phyloP scores from a whole-genome alignment of 2,329 filamentous ascomycete species.

The Ascochyta pisi region DNA sequence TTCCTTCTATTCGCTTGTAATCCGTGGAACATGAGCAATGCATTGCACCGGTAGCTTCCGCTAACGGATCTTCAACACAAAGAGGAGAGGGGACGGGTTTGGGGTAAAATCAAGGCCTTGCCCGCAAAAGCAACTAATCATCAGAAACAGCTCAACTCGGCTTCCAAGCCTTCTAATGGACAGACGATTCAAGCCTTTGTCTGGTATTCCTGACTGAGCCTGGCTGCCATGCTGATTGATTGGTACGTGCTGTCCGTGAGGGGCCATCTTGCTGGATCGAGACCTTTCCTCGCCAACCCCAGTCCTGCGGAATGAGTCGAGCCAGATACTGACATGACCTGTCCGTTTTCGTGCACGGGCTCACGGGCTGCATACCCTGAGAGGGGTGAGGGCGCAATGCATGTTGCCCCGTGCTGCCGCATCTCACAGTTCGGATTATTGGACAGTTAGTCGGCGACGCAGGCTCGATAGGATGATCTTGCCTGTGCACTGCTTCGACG shows the following conservation, averaged over 20 bases:
- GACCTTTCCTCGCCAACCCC: slow-evolving; percentile 32
- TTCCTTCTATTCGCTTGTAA: background rate
- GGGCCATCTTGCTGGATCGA: slow-evolving; percentile 22
- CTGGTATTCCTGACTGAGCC: background rate
- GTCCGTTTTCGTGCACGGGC: slow-evolving; percentile 10
- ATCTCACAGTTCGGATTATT: slow-evolving; percentile 13
- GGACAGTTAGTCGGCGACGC: slow-evolving; percentile 14
- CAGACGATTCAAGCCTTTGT: background rate
- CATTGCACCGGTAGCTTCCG: slow-evolving; percentile 5
- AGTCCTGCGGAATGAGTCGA: slow-evolving; percentile 17
- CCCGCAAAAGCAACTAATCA: slow-evolving; percentile 6
- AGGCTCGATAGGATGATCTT: slow-evolving; percentile 4
- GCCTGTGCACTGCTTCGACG: slow-evolving; percentile 6
- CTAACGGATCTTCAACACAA: background rate
- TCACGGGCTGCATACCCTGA: slow-evolving; percentile 10
- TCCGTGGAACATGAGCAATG: background rate
- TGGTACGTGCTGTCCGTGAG: slow-evolving; percentile 12
- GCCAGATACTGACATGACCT: slow-evolving; percentile 8
- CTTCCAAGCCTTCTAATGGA: slow-evolving; percentile 7
- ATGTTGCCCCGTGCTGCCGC: slow-evolving; percentile 12
- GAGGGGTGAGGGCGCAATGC: slow-evolving; percentile 10
- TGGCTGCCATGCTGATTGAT: slow-evolving; percentile 6
- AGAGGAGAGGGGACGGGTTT: background rate
- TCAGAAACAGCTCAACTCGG: background rate
- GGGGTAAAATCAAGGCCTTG: background rate